Conservation (phyloP, 495 filamentous ascomycete species). For the Aspergillus avenaceus region DNA sequence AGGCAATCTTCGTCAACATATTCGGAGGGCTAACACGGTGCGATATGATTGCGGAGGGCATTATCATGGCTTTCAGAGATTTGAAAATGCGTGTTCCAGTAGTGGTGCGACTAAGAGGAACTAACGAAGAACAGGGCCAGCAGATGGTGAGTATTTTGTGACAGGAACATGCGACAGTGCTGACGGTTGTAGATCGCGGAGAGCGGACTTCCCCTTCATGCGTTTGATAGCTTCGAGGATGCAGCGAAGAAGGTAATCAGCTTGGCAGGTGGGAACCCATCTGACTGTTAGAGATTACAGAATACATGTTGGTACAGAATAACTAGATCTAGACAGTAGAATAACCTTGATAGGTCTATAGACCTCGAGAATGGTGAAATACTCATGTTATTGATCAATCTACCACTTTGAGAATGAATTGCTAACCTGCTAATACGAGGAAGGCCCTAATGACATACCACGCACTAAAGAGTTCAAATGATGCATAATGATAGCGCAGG, state of each 20-base stretch:
- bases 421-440: too few species aligned
- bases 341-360: too few species aligned
- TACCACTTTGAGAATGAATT: too few species aligned
- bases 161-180: background rate
- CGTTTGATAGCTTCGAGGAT: constrained; percentile 79
- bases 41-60: constrained; percentile 85
- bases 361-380: too few species aligned
- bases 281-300: too few species aligned
- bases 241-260: constrained; percentile 72
- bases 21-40: constrained; percentile 82
- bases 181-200: constrained; percentile 55
- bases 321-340: background rate
- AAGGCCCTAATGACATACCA: too few species aligned
- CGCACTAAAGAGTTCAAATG: too few species aligned
- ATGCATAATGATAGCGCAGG: too few species aligned
- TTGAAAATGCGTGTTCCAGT: constrained; percentile 67
- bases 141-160: constrained; percentile 51
- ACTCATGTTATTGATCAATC: too few species aligned
- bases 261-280: constrained; percentile 40
- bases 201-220: constrained; percentile 67
- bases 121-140: constrained; percentile 74
- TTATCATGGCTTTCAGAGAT: constrained; percentile 74
- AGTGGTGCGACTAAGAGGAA: constrained; percentile 79
- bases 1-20: constrained; percentile 80
- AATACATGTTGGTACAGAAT: too few species aligned